These are phyloP conservation scores for Acacia pycnantha DNA, from an alignment of 331 rosid species.

Conservation along the genomic window DNA sequence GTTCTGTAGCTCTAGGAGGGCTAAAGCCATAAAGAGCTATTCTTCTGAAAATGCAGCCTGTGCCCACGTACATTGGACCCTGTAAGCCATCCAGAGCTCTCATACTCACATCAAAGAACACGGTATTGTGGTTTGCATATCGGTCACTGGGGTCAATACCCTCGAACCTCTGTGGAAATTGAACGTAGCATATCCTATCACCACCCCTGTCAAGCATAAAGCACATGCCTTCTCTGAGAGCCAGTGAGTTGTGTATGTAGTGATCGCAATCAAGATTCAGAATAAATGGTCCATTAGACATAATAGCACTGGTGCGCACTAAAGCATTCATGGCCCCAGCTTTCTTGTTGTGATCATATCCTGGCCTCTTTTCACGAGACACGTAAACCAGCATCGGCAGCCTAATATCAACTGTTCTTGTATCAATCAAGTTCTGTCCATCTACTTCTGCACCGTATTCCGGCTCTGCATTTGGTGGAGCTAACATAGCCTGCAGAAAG, in stretches of 20 bases:
- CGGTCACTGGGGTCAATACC: constrained; percentile 82
- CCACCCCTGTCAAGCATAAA: constrained; percentile 91
- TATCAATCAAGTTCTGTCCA: constrained; percentile 66
- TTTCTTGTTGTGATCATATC: constrained; percentile 85
- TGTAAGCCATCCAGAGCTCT: constrained; percentile 88
- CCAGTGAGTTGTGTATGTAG: constrained; percentile 73
- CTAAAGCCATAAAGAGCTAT: constrained; percentile 84
- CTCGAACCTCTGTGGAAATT: constrained; percentile 86
- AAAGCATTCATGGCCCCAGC: constrained; percentile 94
- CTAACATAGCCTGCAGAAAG: constrained; percentile 73
- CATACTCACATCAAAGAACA: constrained; percentile 88
- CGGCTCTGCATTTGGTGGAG: constrained; percentile 76
- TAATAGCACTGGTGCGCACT: constrained; percentile 82
- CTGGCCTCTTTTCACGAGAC: constrained; percentile 83
- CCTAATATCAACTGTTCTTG: constrained; percentile 67
- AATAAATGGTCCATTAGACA: constrained; percentile 88
- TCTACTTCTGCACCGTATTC: constrained; percentile 68
- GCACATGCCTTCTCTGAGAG: constrained; percentile 88
- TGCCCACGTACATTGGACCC: constrained; percentile 91
- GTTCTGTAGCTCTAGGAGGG: constrained; percentile 85
- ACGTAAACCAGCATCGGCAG: constrained; percentile 84
- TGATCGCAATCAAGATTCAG: constrained; percentile 90
- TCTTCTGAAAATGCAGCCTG: constrained; percentile 83
- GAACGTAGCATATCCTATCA: constrained; percentile 80
- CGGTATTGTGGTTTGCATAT: constrained; percentile 86